Base-by-base conservation (phyloP, 2,329 filamentous ascomycete species). In the Sporothrix euskadiensis region DNA sequence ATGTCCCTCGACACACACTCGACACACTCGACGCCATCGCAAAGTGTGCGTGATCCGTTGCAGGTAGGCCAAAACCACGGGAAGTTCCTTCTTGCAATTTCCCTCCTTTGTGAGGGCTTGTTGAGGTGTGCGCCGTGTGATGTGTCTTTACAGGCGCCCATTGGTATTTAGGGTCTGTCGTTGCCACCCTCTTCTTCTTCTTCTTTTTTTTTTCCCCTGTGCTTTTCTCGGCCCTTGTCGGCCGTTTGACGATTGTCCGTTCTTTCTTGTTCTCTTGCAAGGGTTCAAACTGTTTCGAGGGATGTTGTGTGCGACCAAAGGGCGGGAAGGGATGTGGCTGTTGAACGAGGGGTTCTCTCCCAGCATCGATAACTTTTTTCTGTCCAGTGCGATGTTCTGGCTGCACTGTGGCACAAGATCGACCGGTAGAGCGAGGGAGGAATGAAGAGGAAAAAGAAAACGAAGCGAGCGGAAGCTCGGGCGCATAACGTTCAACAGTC, bases 101-200 rank as follows among this genome's bases (percentile, higher is more conserved):
- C 26, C 26, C 26, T 26, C 26, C 26, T 41, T 39, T 63, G 35
- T 44, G 59, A 65, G 59, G 59, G 41, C 12, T 44, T 44, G 41
- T 26, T 65, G 59, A 44, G 3, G 59, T 47, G 39, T 66, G 61
- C 61, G n/a, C 39, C 19, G 39, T 47, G 35, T 66, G 61, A 66
- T 66, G 61, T 47, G 61, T 66, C 61, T 66, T 66, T 47, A n/a
- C 39, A 66, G 39, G 9, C 39, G 39, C 61, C 39, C 22, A 30
- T 66, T 44, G 39, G 12, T 14, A 47, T 47, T 66, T 30, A 66
- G 39, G 44, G 65, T 52, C 52, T 44, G 65, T 35, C 52, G 44
- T 68, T 44, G 30, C 30, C 65, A 68, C 22, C 14, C 22, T 12
- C 22, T 65, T 35, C 32, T n/a, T 30, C 22, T 16, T 19, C 41